Base-by-base conservation (phyloP, 2,329 filamentous ascomycete genomes). In the Aspergillus vadensis region DNA sequence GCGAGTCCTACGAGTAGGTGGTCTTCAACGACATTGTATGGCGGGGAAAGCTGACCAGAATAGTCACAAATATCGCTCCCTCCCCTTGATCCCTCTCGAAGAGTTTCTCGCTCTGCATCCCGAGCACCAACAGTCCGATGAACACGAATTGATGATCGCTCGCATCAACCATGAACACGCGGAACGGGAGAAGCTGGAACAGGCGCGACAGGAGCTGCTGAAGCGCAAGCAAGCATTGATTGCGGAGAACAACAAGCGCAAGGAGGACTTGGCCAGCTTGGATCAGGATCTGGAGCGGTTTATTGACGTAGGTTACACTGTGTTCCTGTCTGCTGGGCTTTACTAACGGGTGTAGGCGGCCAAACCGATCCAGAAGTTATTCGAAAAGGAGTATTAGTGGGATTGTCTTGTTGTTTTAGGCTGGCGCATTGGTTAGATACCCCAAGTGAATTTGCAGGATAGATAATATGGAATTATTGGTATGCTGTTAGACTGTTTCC, bases 241-340 rank as follows among this genome's bases (percentile, higher is more conserved):
- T 63, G 85, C 86, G 36, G 87, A 90, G 74, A 97, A 97, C 74
- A 96, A 96, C 79, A 92, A 92, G 78, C 86, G 94, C 67, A 97
- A 96, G 75, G 93, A 97, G 58, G 92, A 98, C 70, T 80, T 99
- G 52, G 92, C 91, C 19, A 97, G 90, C 70, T 80, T 99, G 62
- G 95, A 99, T 70, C 90, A 91, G 71, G 92, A 97, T 76, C 81
- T 98, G 59, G 95, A 98, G 79, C 93, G 91, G 71, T 97, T 97
- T 72, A 94, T 97, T 70, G 92, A 96, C 76, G 91, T 91, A 72
- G 72, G 89, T 80, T 15, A 43, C 60, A 56, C 58, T 52, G 52
- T 47, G 51, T 47, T 63, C 41, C 60, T 23, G 12, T 15, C 4
- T 9, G 12, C 17, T 10, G 21, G 25, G 21, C 41, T 21, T 27